Evolutionary conservation across 1,139 yeast species (phyloP).

Genomic region (Blastobotrys persicus): DNA sequence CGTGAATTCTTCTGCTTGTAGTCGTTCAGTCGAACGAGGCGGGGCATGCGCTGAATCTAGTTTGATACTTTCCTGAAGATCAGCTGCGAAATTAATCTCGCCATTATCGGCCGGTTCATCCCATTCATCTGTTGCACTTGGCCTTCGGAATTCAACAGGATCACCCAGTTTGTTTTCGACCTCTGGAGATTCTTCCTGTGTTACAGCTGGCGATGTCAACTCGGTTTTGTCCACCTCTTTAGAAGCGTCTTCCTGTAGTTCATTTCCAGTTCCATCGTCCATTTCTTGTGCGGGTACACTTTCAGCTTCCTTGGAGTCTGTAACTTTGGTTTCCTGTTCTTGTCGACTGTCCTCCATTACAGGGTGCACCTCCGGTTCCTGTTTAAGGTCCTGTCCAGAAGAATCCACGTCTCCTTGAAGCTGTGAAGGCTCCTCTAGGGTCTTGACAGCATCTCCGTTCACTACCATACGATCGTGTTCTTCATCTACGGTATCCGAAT

Average conservation of each 20-base stretch:
- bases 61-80: conserved; percentile 9
- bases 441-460: not conserved
- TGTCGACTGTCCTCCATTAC: no score
- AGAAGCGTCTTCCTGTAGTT: not conserved
- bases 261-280: not conserved
- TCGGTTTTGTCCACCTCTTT: not conserved
- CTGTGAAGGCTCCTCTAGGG: not conserved
- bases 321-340: no score
- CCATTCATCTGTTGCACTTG: not conserved
- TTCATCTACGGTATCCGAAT: not conserved
- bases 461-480: not conserved
- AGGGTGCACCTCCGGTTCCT: no score
- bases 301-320: no score
- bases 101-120: not conserved
- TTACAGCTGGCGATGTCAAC: not conserved
- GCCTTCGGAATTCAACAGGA: not conserved
- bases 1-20: not conserved
- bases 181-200: no score
- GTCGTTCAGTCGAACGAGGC: not conserved
- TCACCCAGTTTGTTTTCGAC: not conserved
- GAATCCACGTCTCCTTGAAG: not conserved
- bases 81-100: conserved; percentile 7
- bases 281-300: no score
- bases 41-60: conserved; percentile 6
- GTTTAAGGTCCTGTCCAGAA: no score